These are phyloP conservation scores for Mycotypha africana DNA, from an alignment of 371 early-diverging fungal species.

Conservation along the genomic window DNA sequence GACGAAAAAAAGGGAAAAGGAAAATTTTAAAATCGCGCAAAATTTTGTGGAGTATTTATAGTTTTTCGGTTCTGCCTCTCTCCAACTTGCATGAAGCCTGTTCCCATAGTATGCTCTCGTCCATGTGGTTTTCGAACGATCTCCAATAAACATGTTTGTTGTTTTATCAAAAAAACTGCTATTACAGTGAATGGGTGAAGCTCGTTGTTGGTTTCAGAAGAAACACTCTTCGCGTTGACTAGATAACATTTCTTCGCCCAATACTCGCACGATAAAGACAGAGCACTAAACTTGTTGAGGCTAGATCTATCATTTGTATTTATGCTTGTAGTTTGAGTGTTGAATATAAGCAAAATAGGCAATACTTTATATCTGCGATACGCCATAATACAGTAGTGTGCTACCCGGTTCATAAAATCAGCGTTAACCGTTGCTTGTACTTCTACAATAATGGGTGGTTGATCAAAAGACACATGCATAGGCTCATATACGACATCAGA, in stretches of 20 bases:
- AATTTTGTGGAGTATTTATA: too few species aligned
- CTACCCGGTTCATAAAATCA: slow-evolving; percentile 7
- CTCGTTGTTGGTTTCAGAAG: background rate
- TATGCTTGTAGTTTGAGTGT: slow-evolving; percentile 3
- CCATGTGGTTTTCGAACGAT: too few species aligned
- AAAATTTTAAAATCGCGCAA: too few species aligned
- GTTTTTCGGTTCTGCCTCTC: too few species aligned
- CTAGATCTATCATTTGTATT: slow-evolving; percentile 6
- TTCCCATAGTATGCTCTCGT: too few species aligned
- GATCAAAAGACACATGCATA: slow-evolving; percentile 4
- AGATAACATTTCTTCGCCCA: slow-evolving; percentile 12
- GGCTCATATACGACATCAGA: slow-evolving; percentile 9
- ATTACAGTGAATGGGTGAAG: slow-evolving; percentile 1
- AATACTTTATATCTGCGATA: slow-evolving; percentile 15
- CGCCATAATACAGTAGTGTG: slow-evolving; percentile 8
- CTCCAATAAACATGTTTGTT: slow-evolving; percentile 3
- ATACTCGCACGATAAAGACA: slow-evolving; percentile 10
- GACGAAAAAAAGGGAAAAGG: too few species aligned
- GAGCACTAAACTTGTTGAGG: slow-evolving; percentile 9
- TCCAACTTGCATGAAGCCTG: too few species aligned
- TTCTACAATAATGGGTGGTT: slow-evolving; percentile 9
- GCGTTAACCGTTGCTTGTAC: slow-evolving; percentile 10
- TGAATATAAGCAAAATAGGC: slow-evolving; percentile 5
- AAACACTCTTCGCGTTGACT: background rate
- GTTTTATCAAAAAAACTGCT: background rate